Evolutionary conservation across 768 basidiomycete genomes (phyloP).

Genomic region (Candolleomyces efflorescens): DNA sequence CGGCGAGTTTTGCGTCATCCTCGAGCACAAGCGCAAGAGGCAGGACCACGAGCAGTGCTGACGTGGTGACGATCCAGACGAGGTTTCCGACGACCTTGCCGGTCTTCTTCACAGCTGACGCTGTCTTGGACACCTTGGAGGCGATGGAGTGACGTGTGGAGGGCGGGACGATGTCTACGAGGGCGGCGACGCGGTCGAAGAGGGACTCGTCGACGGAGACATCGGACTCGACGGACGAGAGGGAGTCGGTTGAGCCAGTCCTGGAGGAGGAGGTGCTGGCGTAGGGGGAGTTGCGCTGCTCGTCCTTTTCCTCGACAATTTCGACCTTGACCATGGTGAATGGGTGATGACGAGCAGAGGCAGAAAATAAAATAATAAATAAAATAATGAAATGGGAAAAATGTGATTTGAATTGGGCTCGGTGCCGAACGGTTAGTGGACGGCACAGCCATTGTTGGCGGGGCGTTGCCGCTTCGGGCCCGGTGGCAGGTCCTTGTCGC

Average conservation of each 20-base stretch:
- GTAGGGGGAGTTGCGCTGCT: constrained; percentile 56
- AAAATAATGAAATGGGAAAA: constrained; percentile 9
- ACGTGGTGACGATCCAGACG: constrained; percentile 94
- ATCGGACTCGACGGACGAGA: constrained; percentile 77
- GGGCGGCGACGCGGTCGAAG: constrained; percentile 82
- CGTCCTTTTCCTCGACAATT: constrained; percentile 82
- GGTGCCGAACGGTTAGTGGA: background rate
- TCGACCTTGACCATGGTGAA: constrained; percentile 87
- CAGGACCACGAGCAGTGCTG: constrained; percentile 88
- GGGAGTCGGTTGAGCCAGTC: constrained; percentile 65
- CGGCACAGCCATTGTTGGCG: background rate
- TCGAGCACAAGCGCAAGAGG: constrained; percentile 92
- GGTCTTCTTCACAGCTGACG: constrained; percentile 60
- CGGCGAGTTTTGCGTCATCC: constrained; percentile 92
- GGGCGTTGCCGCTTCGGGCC: background rate
- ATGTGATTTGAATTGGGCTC: background rate
- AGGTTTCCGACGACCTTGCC: constrained; percentile 78
- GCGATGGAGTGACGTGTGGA: constrained; percentile 76
- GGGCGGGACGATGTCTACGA: constrained; percentile 95
- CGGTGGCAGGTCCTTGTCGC: background rate
- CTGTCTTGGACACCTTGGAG: constrained; percentile 54
- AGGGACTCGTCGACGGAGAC: constrained; percentile 73
- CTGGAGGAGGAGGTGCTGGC: constrained; percentile 70
- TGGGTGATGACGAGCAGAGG: constrained; percentile 3
- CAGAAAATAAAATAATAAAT: constrained; percentile 17